Base-by-base conservation (phyloP, 257 asterid genomes). In the Thymus quinquecostatus region DNA sequence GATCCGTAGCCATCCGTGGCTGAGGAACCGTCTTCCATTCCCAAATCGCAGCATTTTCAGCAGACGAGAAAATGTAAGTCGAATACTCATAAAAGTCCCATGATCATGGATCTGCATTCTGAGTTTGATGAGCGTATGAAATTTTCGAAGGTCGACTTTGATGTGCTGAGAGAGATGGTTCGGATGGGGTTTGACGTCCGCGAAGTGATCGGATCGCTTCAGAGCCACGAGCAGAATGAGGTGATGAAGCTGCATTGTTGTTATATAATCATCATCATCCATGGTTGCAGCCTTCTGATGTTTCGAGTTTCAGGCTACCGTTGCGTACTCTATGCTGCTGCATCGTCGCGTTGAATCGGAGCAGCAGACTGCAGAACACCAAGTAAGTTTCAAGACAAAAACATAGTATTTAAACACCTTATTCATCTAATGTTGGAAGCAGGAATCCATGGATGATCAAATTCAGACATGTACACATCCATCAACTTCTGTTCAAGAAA, bases 1-100 rank as follows among this genome's bases (percentile, higher is more conserved):
- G 70, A 86, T 89, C 67, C 79, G 81, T 11, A 70, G 57, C 27
- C 96, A 86, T 72, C 87, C 88, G 13, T 88, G 92, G 96, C 86
- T 88, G 55, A 74, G 55, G 70, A 80, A 68, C 58, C 79, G 64
- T 59, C 84, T 82, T 45, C 88, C 88, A 1, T 76, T 67, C 53
- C 85, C 84, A 8, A 74, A 88, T 28, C 68, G 78, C 14, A 70
- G 67, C 49, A 28, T 65, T 3, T 51, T 75, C 30, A 49, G 58
- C 48, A 79, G 72, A 64, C 69, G 67, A 40, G 81, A 73, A 53
- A 80, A 70, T 87, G 90, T 78, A 55, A 61, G 69, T 28, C 38
- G 11, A 36, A 44, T 27, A 21, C 47, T 55, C 11, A 36, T 2
- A 5, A 36, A 1, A 21, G 8, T 6, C 48, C 48, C 27, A 51